Conservation (phyloP, 345 rosid genomes). For the Salix arbutifolia region DNA sequence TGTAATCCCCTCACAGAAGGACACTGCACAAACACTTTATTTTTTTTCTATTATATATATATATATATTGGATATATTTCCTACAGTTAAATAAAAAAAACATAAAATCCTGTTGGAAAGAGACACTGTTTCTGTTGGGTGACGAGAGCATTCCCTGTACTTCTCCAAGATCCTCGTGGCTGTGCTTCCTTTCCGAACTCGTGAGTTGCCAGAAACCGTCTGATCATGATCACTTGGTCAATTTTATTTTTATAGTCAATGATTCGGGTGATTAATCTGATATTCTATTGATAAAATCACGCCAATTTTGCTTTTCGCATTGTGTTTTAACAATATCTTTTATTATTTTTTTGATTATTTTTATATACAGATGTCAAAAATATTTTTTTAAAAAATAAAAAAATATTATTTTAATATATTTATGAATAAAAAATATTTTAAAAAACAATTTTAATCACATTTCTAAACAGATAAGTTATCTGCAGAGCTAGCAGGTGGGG, state of each 20-base stretch:
- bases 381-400: no score
- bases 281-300: no score
- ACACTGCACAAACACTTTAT: background rate
- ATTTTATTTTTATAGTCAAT: background rate
- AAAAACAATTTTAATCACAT: no score
- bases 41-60: background rate
- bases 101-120: background rate
- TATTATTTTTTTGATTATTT: no score
- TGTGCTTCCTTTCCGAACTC: background rate
- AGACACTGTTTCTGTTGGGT: background rate
- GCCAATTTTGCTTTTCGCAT: background rate
- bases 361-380: no score
- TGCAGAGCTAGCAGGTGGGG: no score
- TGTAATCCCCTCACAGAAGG: slow-evolving; percentile 1
- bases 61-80: background rate
- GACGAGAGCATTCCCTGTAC: background rate
- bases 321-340: no score
- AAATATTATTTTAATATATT: no score
- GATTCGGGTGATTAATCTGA: background rate
- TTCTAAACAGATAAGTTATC: no score
- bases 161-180: background rate
- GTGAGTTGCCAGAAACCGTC: background rate
- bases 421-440: no score
- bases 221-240: background rate
- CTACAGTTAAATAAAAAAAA: no score